Evolutionary conservation across 257 asterid species (phyloP).

Genomic region (Plantago elongata): DNA sequence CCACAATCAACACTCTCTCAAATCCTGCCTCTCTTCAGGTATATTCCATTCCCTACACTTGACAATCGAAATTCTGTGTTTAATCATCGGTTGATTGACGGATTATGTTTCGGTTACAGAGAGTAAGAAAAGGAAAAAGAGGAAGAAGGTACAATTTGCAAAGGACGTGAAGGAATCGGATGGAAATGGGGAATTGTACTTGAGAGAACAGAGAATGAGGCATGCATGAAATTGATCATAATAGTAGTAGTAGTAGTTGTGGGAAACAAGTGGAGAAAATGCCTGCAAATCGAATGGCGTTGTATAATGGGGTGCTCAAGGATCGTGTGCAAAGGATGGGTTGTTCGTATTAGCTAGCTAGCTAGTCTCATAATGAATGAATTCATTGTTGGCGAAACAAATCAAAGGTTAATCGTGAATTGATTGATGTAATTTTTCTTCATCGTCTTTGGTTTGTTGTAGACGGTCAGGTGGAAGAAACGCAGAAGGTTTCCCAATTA

Average conservation of each 20-base stretch:
- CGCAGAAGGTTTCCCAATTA: too few species aligned
- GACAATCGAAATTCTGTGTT: not conserved
- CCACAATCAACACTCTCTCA: conserved; percentile 19
- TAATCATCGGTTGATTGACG: not conserved
- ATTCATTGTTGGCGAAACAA: too few species aligned
- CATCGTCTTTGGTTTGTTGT: not conserved
- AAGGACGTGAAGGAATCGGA: conserved; percentile 64
- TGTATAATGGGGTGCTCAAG: conserved; percentile 65
- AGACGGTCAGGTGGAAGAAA: too few species aligned
- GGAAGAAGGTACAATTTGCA: conserved; percentile 60
- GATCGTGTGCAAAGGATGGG: conserved; percentile 45
- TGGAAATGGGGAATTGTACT: conserved; percentile 47
- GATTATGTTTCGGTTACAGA: conserved; percentile 16
- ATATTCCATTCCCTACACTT: not conserved
- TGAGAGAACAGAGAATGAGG: conserved; percentile 25
- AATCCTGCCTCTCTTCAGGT: conserved; percentile 72
- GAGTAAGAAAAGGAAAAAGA: conserved; percentile 32
- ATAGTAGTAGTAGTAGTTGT: conserved; percentile 31
- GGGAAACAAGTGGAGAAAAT: conserved; percentile 24
- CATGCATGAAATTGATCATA: not conserved
- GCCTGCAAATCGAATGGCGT: conserved; percentile 58
- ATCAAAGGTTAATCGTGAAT: conserved; percentile 16
- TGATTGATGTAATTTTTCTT: not conserved
- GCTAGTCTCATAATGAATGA: too few species aligned
- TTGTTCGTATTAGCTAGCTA: conserved; percentile 33